phyloP scores from a whole-genome alignment of 768 basidiomycete species.

The Boletus rufocinnamomeus region DNA sequence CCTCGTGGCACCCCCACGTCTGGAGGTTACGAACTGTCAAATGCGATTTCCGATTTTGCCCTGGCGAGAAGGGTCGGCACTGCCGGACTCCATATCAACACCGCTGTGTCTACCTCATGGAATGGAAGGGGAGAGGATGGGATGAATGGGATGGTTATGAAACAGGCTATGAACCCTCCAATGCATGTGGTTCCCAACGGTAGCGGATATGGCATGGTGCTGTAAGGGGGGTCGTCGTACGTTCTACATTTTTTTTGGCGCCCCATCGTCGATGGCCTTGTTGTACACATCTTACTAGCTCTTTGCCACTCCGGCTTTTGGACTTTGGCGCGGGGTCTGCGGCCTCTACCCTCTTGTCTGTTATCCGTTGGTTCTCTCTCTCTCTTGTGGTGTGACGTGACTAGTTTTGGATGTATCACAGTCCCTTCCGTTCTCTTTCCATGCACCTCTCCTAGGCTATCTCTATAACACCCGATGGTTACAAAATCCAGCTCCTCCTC shows the following conservation, averaged over 20 bases:
- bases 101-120: conserved; percentile 27
- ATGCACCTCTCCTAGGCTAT: conserved; percentile 9
- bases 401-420: conserved; percentile 20
- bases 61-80: conserved; percentile 26
- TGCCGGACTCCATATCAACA: conserved; percentile 31
- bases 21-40: conserved; percentile 40
- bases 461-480: conserved; percentile 18
- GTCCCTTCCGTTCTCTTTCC: conserved; percentile 5
- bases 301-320: conserved; percentile 14
- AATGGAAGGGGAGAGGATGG: conserved; percentile 31
- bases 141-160: conserved; percentile 39
- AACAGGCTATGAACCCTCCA: conserved; percentile 36
- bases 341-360: conserved; percentile 12
- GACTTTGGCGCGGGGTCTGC: conserved; percentile 18
- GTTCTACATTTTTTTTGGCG: conserved; percentile 7
- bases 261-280: conserved; percentile 5
- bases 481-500: conserved; percentile 4
- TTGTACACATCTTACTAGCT: conserved; percentile 14
- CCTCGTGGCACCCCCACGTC: conserved; percentile 30
- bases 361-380: conserved; percentile 15
- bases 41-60: conserved; percentile 29
- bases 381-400: conserved; percentile 14
- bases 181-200: conserved; percentile 42
- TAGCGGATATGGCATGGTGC: conserved; percentile 42
- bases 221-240: conserved; percentile 25